A percentile compares a stretch with the other conserved stretches of the same genome.
Evolutionary conservation across 2,329 filamentous ascomycete genomes (phyloP).

Genomic region (Apiospora phragmitis): DNA sequence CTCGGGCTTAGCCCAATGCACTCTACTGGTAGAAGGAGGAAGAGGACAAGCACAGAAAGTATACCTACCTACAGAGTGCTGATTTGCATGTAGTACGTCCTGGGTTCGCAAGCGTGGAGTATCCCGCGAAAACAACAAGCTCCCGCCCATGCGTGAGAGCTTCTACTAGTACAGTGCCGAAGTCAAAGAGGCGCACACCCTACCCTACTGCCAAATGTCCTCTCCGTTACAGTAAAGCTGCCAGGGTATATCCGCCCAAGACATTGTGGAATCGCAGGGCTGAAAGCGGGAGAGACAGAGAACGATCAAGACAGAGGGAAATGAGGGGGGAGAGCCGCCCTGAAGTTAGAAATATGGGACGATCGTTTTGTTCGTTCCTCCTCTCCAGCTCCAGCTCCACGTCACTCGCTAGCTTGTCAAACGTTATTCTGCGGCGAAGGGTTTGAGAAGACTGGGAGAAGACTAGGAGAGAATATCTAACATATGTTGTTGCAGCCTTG

Average conservation of each 20-base stretch:
- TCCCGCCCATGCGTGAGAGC: not conserved
- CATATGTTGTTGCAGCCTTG: not conserved
- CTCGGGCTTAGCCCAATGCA: not conserved
- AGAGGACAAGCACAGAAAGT: not conserved
- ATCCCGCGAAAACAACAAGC: not conserved
- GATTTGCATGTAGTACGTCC: not conserved
- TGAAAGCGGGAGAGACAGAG: not conserved
- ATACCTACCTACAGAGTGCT: not conserved
- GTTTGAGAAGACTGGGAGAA: not conserved
- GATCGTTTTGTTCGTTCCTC: not conserved
- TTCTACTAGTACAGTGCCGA: not conserved
- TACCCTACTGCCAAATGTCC: not conserved
- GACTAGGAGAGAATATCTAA: not conserved
- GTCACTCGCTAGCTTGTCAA: slow-evolving; percentile 1
- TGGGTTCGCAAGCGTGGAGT: not conserved
- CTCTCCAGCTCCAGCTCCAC: not conserved
- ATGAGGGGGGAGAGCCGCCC: not conserved
- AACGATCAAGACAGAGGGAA: too few relatives aligned
- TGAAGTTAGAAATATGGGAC: slow-evolving; percentile 7
- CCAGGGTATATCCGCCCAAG: not conserved
- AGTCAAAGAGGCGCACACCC: not conserved
- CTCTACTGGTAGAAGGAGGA: not conserved
- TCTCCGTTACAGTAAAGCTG: not conserved
- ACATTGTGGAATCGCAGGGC: not conserved
- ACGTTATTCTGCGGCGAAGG: not conserved